Base-by-base conservation (phyloP, 164 flowering plant genomes). In the Umbilicus rupestris region DNA sequence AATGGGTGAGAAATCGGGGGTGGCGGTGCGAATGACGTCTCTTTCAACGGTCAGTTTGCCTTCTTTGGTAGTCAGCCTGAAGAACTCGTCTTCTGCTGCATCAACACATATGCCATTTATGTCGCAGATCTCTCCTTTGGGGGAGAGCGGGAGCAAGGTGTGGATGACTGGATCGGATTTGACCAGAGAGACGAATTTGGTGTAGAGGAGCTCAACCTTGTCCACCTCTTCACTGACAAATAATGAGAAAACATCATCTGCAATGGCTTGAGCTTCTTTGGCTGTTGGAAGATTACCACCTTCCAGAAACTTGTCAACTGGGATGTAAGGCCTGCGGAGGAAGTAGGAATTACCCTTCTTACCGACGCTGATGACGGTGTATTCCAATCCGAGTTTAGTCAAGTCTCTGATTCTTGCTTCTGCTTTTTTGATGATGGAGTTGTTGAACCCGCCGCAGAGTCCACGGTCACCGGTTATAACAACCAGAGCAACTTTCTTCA, bases 241-340 rank as follows among this genome's bases (percentile, higher is more conserved):
- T 16, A 90, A 68, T 0, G 98, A 85, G 69, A 88, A 90, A 19
- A 87, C 91, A 64, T 80, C 81, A 73, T 90, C 98, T 0, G 96
- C 98, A 65, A 92, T 87, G 1, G 76, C 78, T 69, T 92, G 98
- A 46, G 98, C 95, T 68, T 92, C 98, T 74, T 92, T 92, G 0
- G 89, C 80, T 2, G 93, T 92, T 6, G 96, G 93, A 30, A 88
- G 78, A 31, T 29, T 70, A 22, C 83, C 86, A 3, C 82, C 83
- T 64, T 82, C 92, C 7, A 87, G 64, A 66, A 72, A 90, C 62
- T 68, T 76, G 73, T 84, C 95, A 44, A 88, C 96, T 0, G 71
- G 69, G 35, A 84, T 70, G 63, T 74, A 35, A 55, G 79, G 79
- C 70, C 87, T 77, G 14, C 83, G 78, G 12, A 28, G 26, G 65